Evolutionary conservation across 352 stramenopile genomes (phyloP), one percentile per base, ranked within the genome.

Genomic region (Pythium myriotylum): DNA sequence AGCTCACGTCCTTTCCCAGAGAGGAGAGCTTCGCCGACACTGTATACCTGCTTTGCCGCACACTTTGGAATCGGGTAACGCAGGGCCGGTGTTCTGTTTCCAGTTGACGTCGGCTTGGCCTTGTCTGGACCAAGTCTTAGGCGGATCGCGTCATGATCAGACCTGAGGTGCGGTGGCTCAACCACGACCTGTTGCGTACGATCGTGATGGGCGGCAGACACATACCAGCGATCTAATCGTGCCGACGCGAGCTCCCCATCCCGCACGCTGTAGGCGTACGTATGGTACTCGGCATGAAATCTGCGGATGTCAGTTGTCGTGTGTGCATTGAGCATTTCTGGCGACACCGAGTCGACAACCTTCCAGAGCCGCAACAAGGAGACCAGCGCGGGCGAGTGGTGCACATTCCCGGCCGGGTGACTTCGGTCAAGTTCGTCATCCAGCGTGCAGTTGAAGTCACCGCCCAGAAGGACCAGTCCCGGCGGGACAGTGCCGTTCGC

Each of bases 381-480:
- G 2, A 19, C n/a, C 2, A 61, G 29, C 2, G 27, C 43, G 6
- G 42, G 22, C 0, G 54, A 62, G 23, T 22, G 20, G 20, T 19
- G 6, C 2, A 43, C 46, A 1, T 12, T 8, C 4, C 13, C 8
- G 23, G 22, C 19, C 7, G 3, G 2, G 9, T 12, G 17, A 33
- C 20, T 41, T 16, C 54, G 42, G 22, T 62, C 54, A 1, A 62
- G 33, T 19, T 54, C 33, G 1, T 4, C 1, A 19, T 62, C 55
- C 1, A 55, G 45, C 0, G 35, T 42, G n/a, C 55, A 55, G n/a
- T 62, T 62, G 45, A 62, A 62, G 22, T 62, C 55, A 7, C 55
- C 55, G 8, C 45, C 55, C 0, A 62, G 3, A 2, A 62, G 24
- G 4, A 55, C 5, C 10, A 26, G 6, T 1, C 51, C 51, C n/a